Evolutionary conservation across 2,329 filamentous ascomycete species (phyloP).

Genomic region (Ceratocystis alfenasii): DNA sequence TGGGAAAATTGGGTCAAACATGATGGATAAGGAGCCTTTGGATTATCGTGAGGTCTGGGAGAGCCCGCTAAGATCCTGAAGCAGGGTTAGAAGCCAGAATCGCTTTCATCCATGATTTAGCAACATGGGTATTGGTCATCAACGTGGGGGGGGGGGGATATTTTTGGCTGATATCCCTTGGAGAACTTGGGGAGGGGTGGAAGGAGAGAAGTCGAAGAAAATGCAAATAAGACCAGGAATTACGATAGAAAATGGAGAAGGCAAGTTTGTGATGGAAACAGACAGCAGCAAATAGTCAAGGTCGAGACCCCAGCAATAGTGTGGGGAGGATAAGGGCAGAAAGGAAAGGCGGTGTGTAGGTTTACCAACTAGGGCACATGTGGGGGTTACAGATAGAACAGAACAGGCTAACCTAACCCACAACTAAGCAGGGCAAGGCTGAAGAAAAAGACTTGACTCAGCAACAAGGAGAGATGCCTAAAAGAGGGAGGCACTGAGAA

Average conservation of each 20-base stretch:
- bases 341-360: slow-evolving; percentile 1
- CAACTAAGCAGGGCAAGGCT: not conserved
- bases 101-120: not conserved
- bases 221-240: not conserved
- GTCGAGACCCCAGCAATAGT: not conserved
- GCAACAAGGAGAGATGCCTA: not conserved
- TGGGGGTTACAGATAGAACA: not conserved
- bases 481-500: not conserved
- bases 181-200: not conserved
- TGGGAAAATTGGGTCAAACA: not conserved
- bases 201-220: not conserved
- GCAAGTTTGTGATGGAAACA: too few relatives aligned
- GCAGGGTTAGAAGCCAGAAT: not conserved
- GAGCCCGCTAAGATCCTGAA: too few relatives aligned
- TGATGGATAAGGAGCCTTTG: too few relatives aligned
- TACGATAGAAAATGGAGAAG: too few relatives aligned
- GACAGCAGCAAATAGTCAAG: not conserved
- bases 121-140: not conserved
- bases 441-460: not conserved
- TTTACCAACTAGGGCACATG: not conserved
- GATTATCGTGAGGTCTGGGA: not conserved
- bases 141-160: not conserved
- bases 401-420: not conserved
- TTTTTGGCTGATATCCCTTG: not conserved
- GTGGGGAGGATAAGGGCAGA: not conserved